Evolutionary conservation across 176 grass and related monocot species (phyloP).

Genomic region (Aegilops sharonensis): DNA sequence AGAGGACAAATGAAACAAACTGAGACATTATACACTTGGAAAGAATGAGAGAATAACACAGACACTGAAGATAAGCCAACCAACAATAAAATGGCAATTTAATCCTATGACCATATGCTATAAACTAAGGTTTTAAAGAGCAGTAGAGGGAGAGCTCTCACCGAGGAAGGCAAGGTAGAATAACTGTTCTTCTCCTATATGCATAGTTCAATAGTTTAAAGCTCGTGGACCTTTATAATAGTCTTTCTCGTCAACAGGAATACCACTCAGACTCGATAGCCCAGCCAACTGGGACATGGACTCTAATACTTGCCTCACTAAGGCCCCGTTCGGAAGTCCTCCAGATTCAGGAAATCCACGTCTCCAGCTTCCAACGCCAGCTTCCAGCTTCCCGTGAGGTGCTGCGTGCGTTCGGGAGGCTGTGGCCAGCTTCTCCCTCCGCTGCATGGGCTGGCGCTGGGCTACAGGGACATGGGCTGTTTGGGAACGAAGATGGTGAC

Average conservation of each 20-base stretch:
- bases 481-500: too few relatives aligned
- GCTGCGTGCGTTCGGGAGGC: too few relatives aligned
- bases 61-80: neutral
- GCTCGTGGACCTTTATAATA: neutral
- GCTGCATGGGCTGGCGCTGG: too few relatives aligned
- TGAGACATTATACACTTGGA: neutral
- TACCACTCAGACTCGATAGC: neutral
- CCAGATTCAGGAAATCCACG: too few relatives aligned
- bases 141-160: neutral
- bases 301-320: slow-evolving; percentile 1
- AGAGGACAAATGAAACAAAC: neutral
- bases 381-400: too few relatives aligned
- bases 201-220: neutral
- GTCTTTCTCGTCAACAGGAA: neutral
- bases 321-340: too few relatives aligned
- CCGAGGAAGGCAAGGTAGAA: neutral
- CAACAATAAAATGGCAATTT: slow-evolving; percentile 19
- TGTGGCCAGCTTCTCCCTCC: too few relatives aligned
- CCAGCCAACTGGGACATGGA: neutral
- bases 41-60: neutral
- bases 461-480: too few relatives aligned
- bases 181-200: slow-evolving; percentile 5
- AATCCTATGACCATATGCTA: slow-evolving; percentile 7
- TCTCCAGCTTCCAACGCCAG: too few relatives aligned
- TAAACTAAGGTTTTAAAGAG: neutral